A percentile compares a stretch with the other conserved stretches of the same genome.
phyloP scores from a whole-genome alignment of 768 basidiomycete genomes.

The Suillus clintonianus region DNA sequence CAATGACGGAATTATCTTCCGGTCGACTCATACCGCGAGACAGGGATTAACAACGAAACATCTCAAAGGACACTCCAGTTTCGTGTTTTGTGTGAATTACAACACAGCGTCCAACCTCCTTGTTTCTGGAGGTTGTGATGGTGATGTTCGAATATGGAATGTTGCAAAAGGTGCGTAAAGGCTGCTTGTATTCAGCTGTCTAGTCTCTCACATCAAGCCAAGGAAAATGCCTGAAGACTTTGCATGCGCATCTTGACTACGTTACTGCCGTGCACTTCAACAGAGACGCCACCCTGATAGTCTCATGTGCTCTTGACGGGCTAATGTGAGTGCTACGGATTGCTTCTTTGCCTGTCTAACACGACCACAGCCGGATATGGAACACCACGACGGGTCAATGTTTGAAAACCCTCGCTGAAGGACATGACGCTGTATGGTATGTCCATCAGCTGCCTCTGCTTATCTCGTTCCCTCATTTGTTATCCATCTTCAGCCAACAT shows the following conservation, averaged over 20 bases:
- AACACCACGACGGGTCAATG: constrained; percentile 91
- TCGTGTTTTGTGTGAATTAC: constrained; percentile 92
- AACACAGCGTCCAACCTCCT: constrained; percentile 85
- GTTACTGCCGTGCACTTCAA: constrained; percentile 96
- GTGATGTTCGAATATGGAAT: constrained; percentile 93
- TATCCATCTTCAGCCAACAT: constrained; percentile 59
- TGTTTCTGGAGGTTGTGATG: constrained; percentile 92
- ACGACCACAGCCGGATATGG: constrained; percentile 82
- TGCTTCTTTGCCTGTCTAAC: neutral
- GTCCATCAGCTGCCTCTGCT: too few relatives aligned
- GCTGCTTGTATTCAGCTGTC: neutral
- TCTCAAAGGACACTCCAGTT: constrained; percentile 81
- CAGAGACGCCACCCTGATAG: constrained; percentile 85
- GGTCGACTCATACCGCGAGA: constrained; percentile 1
- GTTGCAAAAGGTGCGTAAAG: constrained; percentile 63
- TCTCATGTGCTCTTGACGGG: constrained; percentile 91
- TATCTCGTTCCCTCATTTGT: neutral
- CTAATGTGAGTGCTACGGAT: constrained; percentile 67
- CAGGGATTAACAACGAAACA: constrained; percentile 72
- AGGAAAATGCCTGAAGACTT: constrained; percentile 84
- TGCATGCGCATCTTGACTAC: constrained; percentile 93
- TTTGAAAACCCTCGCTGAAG: constrained; percentile 93
- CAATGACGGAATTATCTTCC: constrained; percentile 7
- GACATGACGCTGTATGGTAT: constrained; percentile 81
- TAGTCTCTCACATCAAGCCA: neutral